Evolutionary conservation across 495 filamentous ascomycete species (phyloP).

Genomic region (Neurospora sp.): DNA sequence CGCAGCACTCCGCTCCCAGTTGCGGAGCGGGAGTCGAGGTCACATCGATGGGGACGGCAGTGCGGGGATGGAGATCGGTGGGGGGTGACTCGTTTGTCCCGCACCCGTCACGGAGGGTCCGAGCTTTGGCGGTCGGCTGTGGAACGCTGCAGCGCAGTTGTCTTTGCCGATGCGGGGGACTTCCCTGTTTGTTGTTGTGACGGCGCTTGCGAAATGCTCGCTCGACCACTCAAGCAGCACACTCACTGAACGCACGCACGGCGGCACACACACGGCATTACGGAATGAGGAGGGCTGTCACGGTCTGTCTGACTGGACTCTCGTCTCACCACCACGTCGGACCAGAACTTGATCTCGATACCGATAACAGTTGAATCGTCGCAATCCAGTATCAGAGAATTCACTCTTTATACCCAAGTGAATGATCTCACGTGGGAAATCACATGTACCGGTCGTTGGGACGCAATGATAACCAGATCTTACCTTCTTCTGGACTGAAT

Average conservation of each 20-base stretch:
- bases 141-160: neutral
- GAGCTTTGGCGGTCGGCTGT: neutral
- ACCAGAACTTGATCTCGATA: neutral
- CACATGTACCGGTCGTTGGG: neutral
- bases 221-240: neutral
- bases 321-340: neutral
- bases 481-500: neutral
- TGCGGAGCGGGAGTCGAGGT: neutral
- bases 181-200: neutral
- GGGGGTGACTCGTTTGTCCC: neutral
- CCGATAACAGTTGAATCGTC: neutral
- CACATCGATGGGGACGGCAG: neutral
- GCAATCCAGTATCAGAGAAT: neutral
- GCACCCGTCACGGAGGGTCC: neutral
- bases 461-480: neutral
- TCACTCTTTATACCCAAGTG: neutral
- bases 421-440: neutral
- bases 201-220: neutral
- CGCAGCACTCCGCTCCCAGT: neutral
- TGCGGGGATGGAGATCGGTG: neutral
- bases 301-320: neutral
- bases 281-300: neutral
- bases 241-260: neutral
- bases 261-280: neutral
- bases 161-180: neutral